These are phyloP conservation scores for Podosphaera aphanis DNA, from an alignment of 2,329 filamentous ascomycete species.

Conservation along the genomic window DNA sequence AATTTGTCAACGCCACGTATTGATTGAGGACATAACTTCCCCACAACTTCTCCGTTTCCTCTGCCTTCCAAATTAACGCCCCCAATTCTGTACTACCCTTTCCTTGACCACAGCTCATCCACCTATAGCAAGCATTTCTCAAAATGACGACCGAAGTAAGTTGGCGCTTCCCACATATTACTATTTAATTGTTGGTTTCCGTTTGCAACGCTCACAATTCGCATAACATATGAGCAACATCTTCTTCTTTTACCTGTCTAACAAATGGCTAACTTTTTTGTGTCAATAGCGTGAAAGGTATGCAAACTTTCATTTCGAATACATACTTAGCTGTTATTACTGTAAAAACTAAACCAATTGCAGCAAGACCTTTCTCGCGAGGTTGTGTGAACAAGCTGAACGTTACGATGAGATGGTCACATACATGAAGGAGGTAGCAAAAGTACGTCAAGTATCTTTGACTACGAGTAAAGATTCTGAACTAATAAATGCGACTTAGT, in stretches of 20 bases:
- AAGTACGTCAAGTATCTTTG: conserved; percentile 36
- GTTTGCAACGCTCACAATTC: not conserved
- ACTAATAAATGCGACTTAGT: not conserved
- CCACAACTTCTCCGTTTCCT: not conserved
- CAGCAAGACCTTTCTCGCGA: conserved; percentile 39
- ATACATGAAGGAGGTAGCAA: conserved; percentile 98
- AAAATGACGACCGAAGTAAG: not conserved
- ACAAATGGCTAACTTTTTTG: not conserved
- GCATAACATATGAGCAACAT: not conserved
- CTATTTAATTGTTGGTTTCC: not conserved
- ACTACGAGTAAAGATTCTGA: not conserved
- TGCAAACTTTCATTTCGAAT: conserved; percentile 76
- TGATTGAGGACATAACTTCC: not conserved
- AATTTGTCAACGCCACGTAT: not conserved
- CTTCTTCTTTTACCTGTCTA: not conserved
- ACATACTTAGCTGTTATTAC: too few relatives aligned
- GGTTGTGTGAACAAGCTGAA: conserved; percentile 99
- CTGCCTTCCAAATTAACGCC: not conserved
- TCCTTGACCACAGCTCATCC: not conserved
- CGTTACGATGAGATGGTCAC: conserved; percentile 99
- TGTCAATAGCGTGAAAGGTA: not conserved
- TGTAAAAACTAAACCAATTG: not conserved
- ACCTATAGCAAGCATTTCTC: not conserved
- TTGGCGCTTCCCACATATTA: not conserved
- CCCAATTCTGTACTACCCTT: not conserved